Conservation (phyloP, 352 stramenopile species). For the Globisporangium solare region DNA sequence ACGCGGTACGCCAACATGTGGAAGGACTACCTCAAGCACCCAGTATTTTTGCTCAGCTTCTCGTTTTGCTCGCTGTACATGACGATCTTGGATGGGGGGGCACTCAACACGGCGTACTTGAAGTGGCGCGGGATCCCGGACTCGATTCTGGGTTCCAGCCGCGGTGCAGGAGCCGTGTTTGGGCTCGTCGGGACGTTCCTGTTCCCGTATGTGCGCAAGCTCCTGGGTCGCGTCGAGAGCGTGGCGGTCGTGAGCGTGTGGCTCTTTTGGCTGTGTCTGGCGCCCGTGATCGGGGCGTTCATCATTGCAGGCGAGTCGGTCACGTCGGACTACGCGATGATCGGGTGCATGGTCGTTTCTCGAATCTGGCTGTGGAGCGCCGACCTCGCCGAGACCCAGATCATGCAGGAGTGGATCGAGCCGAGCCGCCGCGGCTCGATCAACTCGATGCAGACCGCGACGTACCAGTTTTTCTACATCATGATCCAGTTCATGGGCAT, state of each 20-base stretch:
- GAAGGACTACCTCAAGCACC: conserved; percentile 40
- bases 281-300: conserved; percentile 34
- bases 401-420: conserved; percentile 69
- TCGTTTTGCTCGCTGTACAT: conserved; percentile 54
- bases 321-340: conserved; percentile 51
- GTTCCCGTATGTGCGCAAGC: conserved; percentile 30
- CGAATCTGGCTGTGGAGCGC: conserved; percentile 52
- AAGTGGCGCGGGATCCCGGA: conserved; percentile 58
- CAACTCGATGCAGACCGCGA: conserved; percentile 63
- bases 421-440: conserved; percentile 41
- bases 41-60: conserved; percentile 49
- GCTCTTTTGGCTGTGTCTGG: conserved; percentile 55
- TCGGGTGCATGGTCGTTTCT: conserved; percentile 42
- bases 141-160: conserved; percentile 37
- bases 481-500: conserved; percentile 45
- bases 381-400: conserved; percentile 61
- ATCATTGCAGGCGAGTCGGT: conserved; percentile 33
- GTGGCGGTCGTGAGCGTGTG: conserved; percentile 51
- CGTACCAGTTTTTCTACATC: conserved; percentile 64
- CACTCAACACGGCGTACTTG: conserved; percentile 53
- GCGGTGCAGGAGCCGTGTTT: conserved; percentile 36
- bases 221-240: conserved; percentile 33
- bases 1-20: conserved; percentile 34
- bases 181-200: conserved; percentile 46
- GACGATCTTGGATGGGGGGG: conserved; percentile 43